Base-by-base conservation (phyloP, 1,284 basidiomycete species). In the Chalciporus sp. region DNA sequence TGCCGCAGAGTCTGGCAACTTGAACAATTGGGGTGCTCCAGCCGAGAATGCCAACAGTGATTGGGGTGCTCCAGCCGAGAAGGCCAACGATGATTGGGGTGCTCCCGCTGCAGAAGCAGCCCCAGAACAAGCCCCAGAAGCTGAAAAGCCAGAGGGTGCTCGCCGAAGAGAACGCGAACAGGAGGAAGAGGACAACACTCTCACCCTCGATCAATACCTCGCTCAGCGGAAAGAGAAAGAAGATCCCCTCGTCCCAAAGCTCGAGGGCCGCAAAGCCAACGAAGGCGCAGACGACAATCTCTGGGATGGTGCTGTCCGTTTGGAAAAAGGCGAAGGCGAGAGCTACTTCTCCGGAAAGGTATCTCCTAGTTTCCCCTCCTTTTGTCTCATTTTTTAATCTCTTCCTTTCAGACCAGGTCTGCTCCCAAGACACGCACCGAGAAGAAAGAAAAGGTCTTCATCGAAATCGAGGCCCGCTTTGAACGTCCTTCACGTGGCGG, bases 181-280 rank as follows among this genome's bases (percentile, higher is more conserved):
- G 7, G 94, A 97, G 72, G 93, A 95, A 72, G 93, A 95, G 73
- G 95, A 97, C 77, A 93, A 94, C 75, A 95, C 93, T 42, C 80
- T 94, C 63, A 93, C 91, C 40, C 78, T 91, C 62, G 92, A 93
- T 49, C 85, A 94, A 72, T 94, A 93, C 74, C 77, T 88, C 57
- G 85, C 88, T 58, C 82, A 90, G 74, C 77, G 88, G 74, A 85
- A 82, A 65, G 82, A 85, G 57, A 79, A 78, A 61, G 79, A 82
- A 3, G 58, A 58, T n/a, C 60, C 74, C 23, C 63, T 73, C 59
- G 70, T 89, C 40, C 86, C 89, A 63, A 90, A 91, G 72, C 77
- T 90, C 57, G 89, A 91, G 68, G 61, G 74, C 41, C 84, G 90
- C 66, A 81, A 85, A 70, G 86, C 83, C 57, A 88, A 90, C 63